phyloP scores from a whole-genome alignment of 2,329 filamentous ascomycete genomes.

The Ophiostoma pallidulum region DNA sequence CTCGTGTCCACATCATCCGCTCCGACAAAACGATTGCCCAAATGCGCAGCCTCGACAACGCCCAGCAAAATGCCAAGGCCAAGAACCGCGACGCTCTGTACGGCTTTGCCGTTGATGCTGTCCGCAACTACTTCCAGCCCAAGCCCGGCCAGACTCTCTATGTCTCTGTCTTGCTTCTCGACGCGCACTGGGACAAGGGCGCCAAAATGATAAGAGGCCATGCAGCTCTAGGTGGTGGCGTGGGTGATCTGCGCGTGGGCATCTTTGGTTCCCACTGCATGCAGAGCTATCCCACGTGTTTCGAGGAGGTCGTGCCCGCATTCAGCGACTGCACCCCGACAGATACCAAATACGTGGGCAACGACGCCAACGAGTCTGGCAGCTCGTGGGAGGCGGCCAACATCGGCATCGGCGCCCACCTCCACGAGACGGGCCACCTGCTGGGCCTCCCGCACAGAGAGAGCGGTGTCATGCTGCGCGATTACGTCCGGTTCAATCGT shows the following conservation, averaged over 20 bases:
- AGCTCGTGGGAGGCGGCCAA: constrained; percentile 95
- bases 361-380: constrained; percentile 77
- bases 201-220: constrained; percentile 66
- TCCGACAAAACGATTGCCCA: constrained; percentile 77
- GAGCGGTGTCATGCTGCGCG: constrained; percentile 81
- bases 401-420: constrained; percentile 83
- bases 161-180: constrained; percentile 77
- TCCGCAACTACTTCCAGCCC: constrained; percentile 67
- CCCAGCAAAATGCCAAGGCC: constrained; percentile 65
- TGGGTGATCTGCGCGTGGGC: constrained; percentile 67
- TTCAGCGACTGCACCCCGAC: constrained; percentile 88
- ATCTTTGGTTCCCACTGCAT: constrained; percentile 90
- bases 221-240: constrained; percentile 68
- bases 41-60: constrained; percentile 65
- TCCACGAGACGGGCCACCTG: constrained; percentile 84
- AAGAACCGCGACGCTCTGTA: constrained; percentile 66
- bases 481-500: constrained; percentile 76
- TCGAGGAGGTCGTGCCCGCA: constrained; percentile 83
- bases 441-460: constrained; percentile 88
- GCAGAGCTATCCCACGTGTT: constrained; percentile 78
- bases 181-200: constrained; percentile 75
- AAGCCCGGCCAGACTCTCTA: constrained; percentile 73
- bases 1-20: constrained; percentile 78
- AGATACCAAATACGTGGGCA: constrained; percentile 68
- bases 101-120: constrained; percentile 65